Evolutionary conservation across 202 grass and related monocot species (phyloP).

Genomic region (Cymbopogon flexuosus): DNA sequence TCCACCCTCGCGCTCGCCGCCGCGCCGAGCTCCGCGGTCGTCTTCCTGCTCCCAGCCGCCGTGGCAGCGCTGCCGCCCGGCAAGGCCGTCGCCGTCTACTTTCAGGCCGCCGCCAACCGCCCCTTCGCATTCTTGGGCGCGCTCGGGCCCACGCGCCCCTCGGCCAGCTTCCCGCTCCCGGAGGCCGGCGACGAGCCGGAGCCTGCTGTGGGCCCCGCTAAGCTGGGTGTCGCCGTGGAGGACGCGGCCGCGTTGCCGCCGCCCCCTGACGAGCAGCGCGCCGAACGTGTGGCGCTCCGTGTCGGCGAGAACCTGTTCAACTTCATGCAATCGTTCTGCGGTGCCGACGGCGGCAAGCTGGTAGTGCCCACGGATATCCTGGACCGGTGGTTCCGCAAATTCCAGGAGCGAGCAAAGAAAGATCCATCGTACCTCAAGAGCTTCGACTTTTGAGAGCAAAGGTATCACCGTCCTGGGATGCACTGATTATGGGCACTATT

Average conservation of each 20-base stretch:
- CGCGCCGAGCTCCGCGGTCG: slow-evolving; percentile 54
- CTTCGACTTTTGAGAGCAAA: slow-evolving; percentile 65
- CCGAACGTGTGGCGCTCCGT: slow-evolving; percentile 65
- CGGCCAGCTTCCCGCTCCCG: slow-evolving; percentile 66
- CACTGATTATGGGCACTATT: neutral
- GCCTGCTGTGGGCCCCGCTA: slow-evolving; percentile 42
- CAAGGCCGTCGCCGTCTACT: slow-evolving; percentile 68
- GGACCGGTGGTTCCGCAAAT: slow-evolving; percentile 92
- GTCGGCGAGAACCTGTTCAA: slow-evolving; percentile 97
- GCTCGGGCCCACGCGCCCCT: slow-evolving; percentile 58
- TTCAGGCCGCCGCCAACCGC: slow-evolving; percentile 57
- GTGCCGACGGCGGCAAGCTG: slow-evolving; percentile 78
- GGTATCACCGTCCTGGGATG: slow-evolving; percentile 27
- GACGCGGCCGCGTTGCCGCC: slow-evolving; percentile 63
- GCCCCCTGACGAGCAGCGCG: slow-evolving; percentile 60
- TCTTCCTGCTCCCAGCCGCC: slow-evolving; percentile 60
- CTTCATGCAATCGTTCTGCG: slow-evolving; percentile 97
- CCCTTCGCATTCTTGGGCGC: slow-evolving; percentile 74
- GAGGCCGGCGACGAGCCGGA: slow-evolving; percentile 55
- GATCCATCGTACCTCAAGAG: slow-evolving; percentile 76
- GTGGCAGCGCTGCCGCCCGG: slow-evolving; percentile 61
- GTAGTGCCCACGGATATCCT: slow-evolving; percentile 82
- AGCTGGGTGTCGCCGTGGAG: slow-evolving; percentile 82
- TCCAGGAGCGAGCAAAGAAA: slow-evolving; percentile 84
- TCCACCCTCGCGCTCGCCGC: slow-evolving; percentile 39